Conservation (phyloP, 2,329 filamentous ascomycete species). For the Botryotinia narcissicola region DNA sequence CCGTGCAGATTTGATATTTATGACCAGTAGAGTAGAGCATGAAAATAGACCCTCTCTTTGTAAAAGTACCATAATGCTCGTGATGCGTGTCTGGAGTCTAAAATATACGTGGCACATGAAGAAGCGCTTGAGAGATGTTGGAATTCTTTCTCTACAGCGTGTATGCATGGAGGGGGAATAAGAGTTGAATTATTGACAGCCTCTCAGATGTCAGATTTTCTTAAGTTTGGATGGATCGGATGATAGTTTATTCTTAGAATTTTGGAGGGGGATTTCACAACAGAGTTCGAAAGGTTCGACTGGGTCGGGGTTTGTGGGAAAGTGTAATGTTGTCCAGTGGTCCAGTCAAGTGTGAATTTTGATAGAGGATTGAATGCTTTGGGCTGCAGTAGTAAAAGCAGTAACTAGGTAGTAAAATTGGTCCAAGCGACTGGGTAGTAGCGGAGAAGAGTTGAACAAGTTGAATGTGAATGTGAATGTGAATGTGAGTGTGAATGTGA, state of each 20-base stretch:
- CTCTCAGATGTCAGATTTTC: background rate
- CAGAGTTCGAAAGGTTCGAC: background rate
- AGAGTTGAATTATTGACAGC: background rate
- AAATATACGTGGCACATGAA: conserved; percentile 9
- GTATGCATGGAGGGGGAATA: background rate
- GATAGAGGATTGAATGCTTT: background rate
- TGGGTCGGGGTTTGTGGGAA: background rate
- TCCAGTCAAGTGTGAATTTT: background rate
- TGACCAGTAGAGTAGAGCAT: background rate
- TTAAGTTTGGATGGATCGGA: background rate
- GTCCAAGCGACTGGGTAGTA: conserved; percentile 1
- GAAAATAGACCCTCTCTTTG: background rate
- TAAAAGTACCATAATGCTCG: background rate
- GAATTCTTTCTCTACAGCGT: background rate
- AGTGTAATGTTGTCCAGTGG: background rate
- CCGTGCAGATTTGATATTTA: background rate
- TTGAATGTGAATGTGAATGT: background rate
- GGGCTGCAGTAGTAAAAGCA: background rate
- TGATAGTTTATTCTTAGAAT: background rate
- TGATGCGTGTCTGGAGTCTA: background rate
- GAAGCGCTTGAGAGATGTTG: background rate
- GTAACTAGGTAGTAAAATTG: background rate
- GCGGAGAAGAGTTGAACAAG: background rate
- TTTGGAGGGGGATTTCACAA: background rate
- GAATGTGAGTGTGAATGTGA: background rate